Conservation (phyloP, 2,329 filamentous ascomycete species). For the Trichoderma atroviride region DNA sequence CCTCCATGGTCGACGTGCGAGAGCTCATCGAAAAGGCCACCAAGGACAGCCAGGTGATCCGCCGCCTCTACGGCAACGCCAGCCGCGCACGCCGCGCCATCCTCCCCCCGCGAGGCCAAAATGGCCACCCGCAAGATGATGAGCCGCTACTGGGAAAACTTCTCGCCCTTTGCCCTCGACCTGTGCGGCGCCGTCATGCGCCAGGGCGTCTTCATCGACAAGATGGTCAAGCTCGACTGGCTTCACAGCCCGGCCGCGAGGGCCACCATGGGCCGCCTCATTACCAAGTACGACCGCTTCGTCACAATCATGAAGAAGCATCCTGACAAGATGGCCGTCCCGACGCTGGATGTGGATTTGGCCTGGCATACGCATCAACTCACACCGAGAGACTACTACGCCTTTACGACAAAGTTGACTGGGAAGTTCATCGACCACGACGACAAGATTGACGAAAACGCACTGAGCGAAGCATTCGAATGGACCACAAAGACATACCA, state of each 20-base stretch:
- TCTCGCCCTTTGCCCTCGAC: conserved; percentile 64
- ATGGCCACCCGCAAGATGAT: conserved; percentile 67
- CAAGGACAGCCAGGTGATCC: conserved; percentile 41
- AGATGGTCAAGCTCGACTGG: conserved; percentile 80
- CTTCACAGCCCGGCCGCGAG: conserved; percentile 68
- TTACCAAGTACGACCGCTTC: conserved; percentile 69
- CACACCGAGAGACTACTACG: conserved; percentile 63
- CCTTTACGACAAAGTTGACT: conserved; percentile 52
- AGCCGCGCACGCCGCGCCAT: conserved; percentile 30
- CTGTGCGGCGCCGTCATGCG: conserved; percentile 66
- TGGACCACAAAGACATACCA: conserved; percentile 74
- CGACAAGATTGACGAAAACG: conserved; percentile 75
- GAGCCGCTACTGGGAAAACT: conserved; percentile 70
- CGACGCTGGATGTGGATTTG: conserved; percentile 74
- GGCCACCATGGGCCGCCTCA: conserved; percentile 65
- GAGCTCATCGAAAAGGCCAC: conserved; percentile 53
- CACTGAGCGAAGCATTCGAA: conserved; percentile 66
- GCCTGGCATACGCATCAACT: conserved; percentile 84
- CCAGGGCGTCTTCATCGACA: conserved; percentile 67
- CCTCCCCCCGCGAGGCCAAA: conserved; percentile 36
- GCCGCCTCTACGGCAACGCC: conserved; percentile 43
- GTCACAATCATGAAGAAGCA: conserved; percentile 58
- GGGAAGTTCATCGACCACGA: conserved; percentile 75
- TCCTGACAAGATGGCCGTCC: conserved; percentile 58
- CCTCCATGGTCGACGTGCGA: conserved; percentile 55